Evolutionary conservation across 2,329 filamentous ascomycete species (phyloP), one percentile per base, ranked within the genome.

Genomic region (Fusarium tanahbumbuense): DNA sequence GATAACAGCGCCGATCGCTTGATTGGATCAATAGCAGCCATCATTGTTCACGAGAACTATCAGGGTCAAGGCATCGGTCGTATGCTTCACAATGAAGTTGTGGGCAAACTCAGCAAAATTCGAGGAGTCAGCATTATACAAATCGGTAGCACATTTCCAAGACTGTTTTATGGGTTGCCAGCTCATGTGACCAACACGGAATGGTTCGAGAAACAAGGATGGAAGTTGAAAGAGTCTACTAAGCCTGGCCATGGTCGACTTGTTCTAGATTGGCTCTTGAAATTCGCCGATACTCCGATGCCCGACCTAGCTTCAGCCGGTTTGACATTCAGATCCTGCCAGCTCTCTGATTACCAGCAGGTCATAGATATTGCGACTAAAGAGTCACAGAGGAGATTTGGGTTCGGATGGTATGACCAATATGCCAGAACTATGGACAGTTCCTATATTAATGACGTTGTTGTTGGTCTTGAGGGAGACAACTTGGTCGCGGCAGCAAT

Each of bases 331-430:
- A 80, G 83, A 32, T 75, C 77, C 20, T 87, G 85, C 68, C 80
- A 81, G 28, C 75, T 82, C 28, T 63, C 77, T 28, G 86, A 89
- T 63, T 83, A 83, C 60, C 76, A 81, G 40, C 68, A 75, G 28
- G 83, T 89, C 4, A 73, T 87, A 50, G 81, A 82, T 3, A 82
- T 89, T 68, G 85, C 87, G 12, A 83, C 83, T 56, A 80, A 78
- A 52, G 83, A 85, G 56, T 85, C 84, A 0, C 76, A 76, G 12
- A 80, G 79, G 49, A 83, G 85, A 63, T 79, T 82, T 34, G 81
- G 82, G 46, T 83, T 87, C 70, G 87, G 87, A 45, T 88, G 87
- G 86, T 88, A 85, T 70, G 87, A 89, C 71, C 86, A 88, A 71
- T 90, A 89, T 68, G 82, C 82, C 58, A 83, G 81, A 67, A 79